Evolutionary conservation across 768 basidiomycete genomes (phyloP), one percentile per base, ranked within the genome.

Genomic region (Baorangia bicolor): DNA sequence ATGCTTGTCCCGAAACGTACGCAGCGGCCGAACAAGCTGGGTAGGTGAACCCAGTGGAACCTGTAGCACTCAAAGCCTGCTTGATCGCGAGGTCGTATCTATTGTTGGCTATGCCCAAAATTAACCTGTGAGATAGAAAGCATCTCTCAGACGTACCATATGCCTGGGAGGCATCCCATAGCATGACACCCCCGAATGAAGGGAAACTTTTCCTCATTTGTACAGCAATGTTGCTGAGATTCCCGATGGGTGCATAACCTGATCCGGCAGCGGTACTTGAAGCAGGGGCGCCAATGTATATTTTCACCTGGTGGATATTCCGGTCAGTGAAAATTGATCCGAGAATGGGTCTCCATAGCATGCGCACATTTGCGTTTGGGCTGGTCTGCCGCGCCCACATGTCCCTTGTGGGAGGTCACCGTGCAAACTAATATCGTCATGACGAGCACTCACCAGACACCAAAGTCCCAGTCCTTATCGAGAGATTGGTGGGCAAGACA

Each of bases 21-120:
- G 82, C 77, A 18, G 82, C 74, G 11, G 85, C 82, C 38, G 79
- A 76, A 65, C 85, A 88, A 48, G 80, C 59, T 16, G 85, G 84
- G 69, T 77, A 87, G 3, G 80, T 81, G 68, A 88, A 88, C 9
- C 86, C 85, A 18, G 82, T 83, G n/a, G 85, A 84, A 44, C 86
- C 85, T 34, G 85, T 82, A 14, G 81, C 80, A 14, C 71, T 68
- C 35, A 88, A 74, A 27, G 81, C 77, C 55, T 79, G 78, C 71
- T 89, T 88, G 56, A 87, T 81, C 7, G 78, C 81, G 16, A 77
- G 65, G 62, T 87, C 84, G 59, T 79, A 88, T 28, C 81, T 78
- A 54, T 74, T 71, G 64, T 88, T 88, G 28, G 75, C 86, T 76
- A 47, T 10, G n/a, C 21, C 53, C 54, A 51, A 28, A 43, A 27